Evolutionary conservation across 176 grass and related monocot genomes (phyloP).

Genomic region (Panicum miliaceum): DNA sequence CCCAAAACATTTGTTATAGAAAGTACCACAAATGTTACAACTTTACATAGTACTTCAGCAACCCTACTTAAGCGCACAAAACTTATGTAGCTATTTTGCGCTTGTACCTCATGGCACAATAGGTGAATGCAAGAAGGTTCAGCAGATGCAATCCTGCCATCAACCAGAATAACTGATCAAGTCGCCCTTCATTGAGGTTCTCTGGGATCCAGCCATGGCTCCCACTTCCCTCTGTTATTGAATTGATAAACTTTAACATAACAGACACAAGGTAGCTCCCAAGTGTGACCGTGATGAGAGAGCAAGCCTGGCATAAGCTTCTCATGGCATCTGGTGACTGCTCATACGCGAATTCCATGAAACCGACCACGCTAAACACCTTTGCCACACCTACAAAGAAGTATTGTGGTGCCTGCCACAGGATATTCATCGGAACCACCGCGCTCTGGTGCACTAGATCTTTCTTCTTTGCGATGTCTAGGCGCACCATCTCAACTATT

Average conservation of each 20-base stretch:
- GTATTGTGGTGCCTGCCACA: slow-evolving; percentile 35
- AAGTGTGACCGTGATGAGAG: not conserved
- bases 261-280: slow-evolving; percentile 14
- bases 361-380: slow-evolving; percentile 27
- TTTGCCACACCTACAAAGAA: slow-evolving; percentile 9
- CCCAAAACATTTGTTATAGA: too few species aligned
- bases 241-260: not conserved
- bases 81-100: slow-evolving; percentile 5
- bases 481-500: slow-evolving; percentile 44
- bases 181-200: slow-evolving; percentile 13
- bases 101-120: slow-evolving; percentile 18
- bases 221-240: not conserved
- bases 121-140: slow-evolving; percentile 6
- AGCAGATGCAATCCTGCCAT: slow-evolving; percentile 28
- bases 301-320: slow-evolving; percentile 28
- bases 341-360: slow-evolving; percentile 30
- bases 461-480: not conserved
- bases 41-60: not conserved
- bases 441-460: not conserved
- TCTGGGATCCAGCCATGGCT: slow-evolving; percentile 21
- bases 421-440: not conserved
- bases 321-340: slow-evolving; percentile 34
- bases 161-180: slow-evolving; percentile 25
- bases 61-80: not conserved
- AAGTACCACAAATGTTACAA: not conserved